These are phyloP conservation scores for Elymus sibiricus DNA, from an alignment of 176 grass and related monocot species.

Conservation along the genomic window DNA sequence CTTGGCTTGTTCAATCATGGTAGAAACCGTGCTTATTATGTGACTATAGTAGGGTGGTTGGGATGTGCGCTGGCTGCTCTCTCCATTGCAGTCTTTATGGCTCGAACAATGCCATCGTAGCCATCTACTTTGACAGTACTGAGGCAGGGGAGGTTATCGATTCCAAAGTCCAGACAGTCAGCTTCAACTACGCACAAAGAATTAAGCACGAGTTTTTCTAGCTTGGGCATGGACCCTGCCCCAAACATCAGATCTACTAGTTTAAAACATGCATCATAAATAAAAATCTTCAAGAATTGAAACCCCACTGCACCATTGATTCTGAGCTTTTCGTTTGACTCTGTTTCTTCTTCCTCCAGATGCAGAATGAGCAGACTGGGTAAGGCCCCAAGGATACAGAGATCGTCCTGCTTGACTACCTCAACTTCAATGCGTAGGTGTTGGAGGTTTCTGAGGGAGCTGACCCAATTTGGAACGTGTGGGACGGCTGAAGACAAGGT, in stretches of 20 bases:
- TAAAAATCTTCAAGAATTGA: background rate
- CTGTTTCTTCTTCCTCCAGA: fast-evolving
- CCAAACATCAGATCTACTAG: background rate
- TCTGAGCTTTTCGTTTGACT: too few species aligned
- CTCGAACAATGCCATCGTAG: background rate
- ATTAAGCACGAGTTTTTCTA: background rate
- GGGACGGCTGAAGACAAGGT: too few species aligned
- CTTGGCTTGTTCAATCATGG: too few species aligned
- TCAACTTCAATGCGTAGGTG: too few species aligned
- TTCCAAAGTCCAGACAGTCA: background rate
- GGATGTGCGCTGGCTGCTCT: background rate
- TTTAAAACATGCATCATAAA: background rate
- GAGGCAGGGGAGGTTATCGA: background rate
- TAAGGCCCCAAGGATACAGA: too few species aligned
- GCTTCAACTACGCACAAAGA: background rate
- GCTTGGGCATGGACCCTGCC: background rate
- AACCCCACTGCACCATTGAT: background rate
- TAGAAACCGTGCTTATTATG: background rate
- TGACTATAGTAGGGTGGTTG: background rate
- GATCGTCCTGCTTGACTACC: fast-evolving
- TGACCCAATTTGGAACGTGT: too few species aligned
- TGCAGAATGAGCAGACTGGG: too few species aligned
- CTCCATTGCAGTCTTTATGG: background rate
- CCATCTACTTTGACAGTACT: background rate
- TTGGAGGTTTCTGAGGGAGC: too few species aligned